Evolutionary conservation across 2,329 filamentous ascomycete genomes (phyloP).

Genomic region (Ophiostoma quercus): DNA sequence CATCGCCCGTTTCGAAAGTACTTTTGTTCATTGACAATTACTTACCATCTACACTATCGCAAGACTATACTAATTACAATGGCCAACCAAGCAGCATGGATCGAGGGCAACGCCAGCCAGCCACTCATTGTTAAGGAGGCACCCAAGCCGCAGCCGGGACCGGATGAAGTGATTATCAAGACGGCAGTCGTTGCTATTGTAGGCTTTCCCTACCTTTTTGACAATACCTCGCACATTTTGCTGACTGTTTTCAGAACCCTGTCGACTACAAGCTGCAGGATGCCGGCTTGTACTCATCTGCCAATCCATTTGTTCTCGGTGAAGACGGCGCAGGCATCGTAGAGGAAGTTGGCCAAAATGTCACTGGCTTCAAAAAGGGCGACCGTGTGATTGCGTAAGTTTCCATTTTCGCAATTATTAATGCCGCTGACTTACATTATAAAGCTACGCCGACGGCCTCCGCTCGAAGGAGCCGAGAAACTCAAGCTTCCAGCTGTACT

Average conservation of each 20-base stretch:
- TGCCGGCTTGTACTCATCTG: neutral
- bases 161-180: neutral
- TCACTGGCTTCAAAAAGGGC: neutral
- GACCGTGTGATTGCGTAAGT: neutral
- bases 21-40: neutral
- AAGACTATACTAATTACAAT: neutral
- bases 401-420: no score
- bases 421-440: neutral
- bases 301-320: neutral
- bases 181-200: neutral
- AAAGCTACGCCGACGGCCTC: neutral
- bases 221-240: neutral
- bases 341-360: neutral
- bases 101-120: neutral
- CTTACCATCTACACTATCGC: neutral
- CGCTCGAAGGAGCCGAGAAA: neutral
- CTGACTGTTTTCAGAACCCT: neutral
- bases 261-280: constrained; percentile 8
- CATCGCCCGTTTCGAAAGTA: neutral
- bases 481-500: neutral
- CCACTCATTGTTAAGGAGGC: neutral
- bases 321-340: neutral
- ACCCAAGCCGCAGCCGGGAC: neutral
- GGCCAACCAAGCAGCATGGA: neutral
- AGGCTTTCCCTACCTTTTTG: neutral